phyloP scores from a whole-genome alignment of 768 basidiomycete genomes.

The Cystofilobasidium macerans region DNA sequence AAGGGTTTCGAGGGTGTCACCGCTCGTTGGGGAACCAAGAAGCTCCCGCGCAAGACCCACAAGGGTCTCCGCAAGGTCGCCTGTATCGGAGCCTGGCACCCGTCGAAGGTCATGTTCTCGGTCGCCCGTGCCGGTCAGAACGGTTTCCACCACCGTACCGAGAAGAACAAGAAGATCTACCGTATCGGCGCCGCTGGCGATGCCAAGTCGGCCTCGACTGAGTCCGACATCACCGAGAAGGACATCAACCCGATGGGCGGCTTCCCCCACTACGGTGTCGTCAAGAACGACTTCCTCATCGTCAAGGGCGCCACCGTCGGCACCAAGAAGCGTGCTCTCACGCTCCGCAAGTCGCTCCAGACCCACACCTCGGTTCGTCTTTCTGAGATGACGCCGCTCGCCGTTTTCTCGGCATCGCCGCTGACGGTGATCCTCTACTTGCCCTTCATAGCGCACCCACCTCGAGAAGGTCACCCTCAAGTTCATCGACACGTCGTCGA shows the following conservation, averaged over 20 bases:
- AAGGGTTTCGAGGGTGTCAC: slow-evolving; percentile 98
- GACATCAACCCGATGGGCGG: slow-evolving; percentile 83
- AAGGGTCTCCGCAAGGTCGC: slow-evolving; percentile 87
- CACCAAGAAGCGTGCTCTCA: slow-evolving; percentile 95
- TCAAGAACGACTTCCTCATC: slow-evolving; percentile 97
- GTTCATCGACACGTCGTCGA: slow-evolving; percentile 72
- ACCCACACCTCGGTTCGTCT: slow-evolving; percentile 93
- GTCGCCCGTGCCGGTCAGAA: slow-evolving; percentile 99
- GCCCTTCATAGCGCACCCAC: slow-evolving; percentile 48
- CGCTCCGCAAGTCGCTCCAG: slow-evolving; percentile 93
- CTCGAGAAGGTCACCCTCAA: slow-evolving; percentile 64
- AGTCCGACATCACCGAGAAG: slow-evolving; percentile 89
- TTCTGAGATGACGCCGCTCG: slow-evolving; percentile 41
- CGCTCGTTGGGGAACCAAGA: slow-evolving; percentile 98
- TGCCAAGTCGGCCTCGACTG: slow-evolving; percentile 77
- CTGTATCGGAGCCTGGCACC: slow-evolving; percentile 42
- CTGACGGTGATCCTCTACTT: too few relatives aligned
- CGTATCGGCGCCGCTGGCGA: slow-evolving; percentile 73
- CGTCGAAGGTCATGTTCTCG: slow-evolving; percentile 96
- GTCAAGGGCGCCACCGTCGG: slow-evolving; percentile 93
- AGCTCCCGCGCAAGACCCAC: slow-evolving; percentile 96
- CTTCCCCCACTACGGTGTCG: slow-evolving; percentile 92
- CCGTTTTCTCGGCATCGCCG: not conserved
- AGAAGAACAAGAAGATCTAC: slow-evolving; percentile 99
- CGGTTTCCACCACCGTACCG: slow-evolving; percentile 43